These are phyloP conservation scores for Suhomyces panamericanus DNA, from an alignment of 1,139 yeast species.

Conservation along the genomic window DNA sequence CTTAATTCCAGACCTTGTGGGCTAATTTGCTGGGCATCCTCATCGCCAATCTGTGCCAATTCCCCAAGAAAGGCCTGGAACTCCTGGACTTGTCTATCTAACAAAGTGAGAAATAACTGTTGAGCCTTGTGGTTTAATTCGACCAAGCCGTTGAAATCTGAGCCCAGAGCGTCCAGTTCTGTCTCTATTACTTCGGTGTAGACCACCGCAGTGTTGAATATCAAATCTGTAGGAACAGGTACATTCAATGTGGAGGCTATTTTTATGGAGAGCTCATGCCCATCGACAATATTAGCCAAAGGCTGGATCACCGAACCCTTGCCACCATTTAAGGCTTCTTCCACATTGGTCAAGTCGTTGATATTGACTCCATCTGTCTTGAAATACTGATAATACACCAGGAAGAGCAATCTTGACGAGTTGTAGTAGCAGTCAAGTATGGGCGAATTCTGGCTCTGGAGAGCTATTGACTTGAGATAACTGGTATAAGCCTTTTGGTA, in stretches of 20 bases:
- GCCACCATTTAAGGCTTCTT: conserved; percentile 38
- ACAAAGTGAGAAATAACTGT: conserved; percentile 19
- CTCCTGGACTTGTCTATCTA: conserved; percentile 26
- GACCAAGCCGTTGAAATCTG: conserved; percentile 17
- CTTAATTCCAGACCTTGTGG: no score
- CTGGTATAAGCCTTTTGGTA: conserved; percentile 48
- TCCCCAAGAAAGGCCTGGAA: conserved; percentile 32
- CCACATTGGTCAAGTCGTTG: conserved; percentile 38
- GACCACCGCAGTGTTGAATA: conserved; percentile 48
- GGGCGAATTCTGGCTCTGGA: conserved; percentile 14
- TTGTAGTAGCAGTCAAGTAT: conserved; percentile 48
- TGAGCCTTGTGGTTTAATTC: conserved; percentile 22
- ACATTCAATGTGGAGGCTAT: conserved; percentile 17
- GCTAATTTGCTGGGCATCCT: background rate
- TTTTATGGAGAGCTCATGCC: conserved; percentile 40
- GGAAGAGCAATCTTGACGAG: conserved; percentile 48
- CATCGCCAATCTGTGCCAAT: conserved; percentile 14
- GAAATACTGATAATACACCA: conserved; percentile 46
- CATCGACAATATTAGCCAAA: conserved; percentile 32
- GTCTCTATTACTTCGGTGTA: conserved; percentile 50
- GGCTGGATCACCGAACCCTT: conserved; percentile 40
- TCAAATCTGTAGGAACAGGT: conserved; percentile 38
- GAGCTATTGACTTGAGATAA: conserved; percentile 34
- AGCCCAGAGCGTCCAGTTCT: conserved; percentile 21
- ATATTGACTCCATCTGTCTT: conserved; percentile 47